Evolutionary conservation across 202 grass and related monocot genomes (phyloP).

Genomic region (Setaria italica): DNA sequence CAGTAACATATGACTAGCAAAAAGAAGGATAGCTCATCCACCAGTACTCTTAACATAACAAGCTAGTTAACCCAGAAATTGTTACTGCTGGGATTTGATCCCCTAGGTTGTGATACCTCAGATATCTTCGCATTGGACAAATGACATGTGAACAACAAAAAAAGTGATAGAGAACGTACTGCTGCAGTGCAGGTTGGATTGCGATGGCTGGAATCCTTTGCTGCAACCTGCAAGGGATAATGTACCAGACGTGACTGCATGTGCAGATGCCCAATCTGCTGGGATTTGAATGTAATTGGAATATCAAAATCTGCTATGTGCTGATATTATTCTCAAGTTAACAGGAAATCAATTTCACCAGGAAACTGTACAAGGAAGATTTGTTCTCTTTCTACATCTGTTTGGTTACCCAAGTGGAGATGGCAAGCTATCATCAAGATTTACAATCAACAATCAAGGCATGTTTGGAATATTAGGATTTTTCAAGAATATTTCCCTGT

Average conservation of each 20-base stretch:
- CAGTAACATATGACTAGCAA: not conserved
- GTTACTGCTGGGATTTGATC: not conserved
- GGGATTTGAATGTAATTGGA: conserved; percentile 13
- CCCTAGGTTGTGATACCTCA: conserved; percentile 3
- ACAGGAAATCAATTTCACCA: not conserved
- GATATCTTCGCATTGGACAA: conserved; percentile 11
- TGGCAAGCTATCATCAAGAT: not conserved
- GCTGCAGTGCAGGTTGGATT: not conserved
- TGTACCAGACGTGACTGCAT: conserved; percentile 13
- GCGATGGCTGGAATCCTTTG: conserved; percentile 8
- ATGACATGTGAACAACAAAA: not conserved
- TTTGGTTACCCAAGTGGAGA: not conserved
- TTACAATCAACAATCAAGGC: not conserved
- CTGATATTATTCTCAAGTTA: conserved; percentile 18
- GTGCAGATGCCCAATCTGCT: conserved; percentile 15
- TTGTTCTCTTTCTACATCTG: not conserved
- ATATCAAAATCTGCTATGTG: not conserved
- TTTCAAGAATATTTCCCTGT: not conserved
- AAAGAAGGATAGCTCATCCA: not conserved
- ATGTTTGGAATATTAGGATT: not conserved
- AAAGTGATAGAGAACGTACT: not conserved
- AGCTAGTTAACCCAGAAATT: not conserved
- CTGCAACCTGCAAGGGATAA: not conserved
- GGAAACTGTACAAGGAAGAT: not conserved
- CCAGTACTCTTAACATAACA: no score